Evolutionary conservation across 2,329 filamentous ascomycete genomes (phyloP).

Genomic region (Claviceps africana): DNA sequence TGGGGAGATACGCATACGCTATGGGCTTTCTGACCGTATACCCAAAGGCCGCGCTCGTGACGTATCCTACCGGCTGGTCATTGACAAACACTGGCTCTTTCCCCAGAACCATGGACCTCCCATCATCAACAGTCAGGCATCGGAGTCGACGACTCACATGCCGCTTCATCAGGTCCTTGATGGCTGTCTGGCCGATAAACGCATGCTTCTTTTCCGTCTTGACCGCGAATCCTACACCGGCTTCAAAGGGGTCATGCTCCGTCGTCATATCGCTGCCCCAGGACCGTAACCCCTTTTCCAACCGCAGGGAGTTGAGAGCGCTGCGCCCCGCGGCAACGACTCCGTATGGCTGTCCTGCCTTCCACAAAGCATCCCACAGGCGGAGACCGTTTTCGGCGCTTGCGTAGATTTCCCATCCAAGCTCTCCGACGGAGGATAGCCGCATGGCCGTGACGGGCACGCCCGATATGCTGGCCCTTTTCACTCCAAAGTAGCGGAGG

Average conservation of each 20-base stretch:
- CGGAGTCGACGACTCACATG: conserved; percentile 23
- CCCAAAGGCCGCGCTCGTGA: conserved; percentile 47
- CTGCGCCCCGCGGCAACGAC: conserved; percentile 43
- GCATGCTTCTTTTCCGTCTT: conserved; percentile 27
- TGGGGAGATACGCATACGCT: conserved; percentile 44
- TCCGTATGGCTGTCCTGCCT: conserved; percentile 39
- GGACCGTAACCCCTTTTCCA: conserved; percentile 45
- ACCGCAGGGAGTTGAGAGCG: conserved; percentile 42
- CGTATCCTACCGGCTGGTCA: conserved; percentile 36
- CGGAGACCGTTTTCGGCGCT: conserved; percentile 42
- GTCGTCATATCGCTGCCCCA: conserved; percentile 45
- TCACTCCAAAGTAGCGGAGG: conserved; percentile 36
- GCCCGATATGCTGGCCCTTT: conserved; percentile 33
- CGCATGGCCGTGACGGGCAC: conserved; percentile 42
- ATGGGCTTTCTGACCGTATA: conserved; percentile 45
- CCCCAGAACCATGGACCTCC: conserved; percentile 41
- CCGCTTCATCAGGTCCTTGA: conserved; percentile 27
- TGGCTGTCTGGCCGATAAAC: conserved; percentile 37
- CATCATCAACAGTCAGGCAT: conserved; percentile 42
- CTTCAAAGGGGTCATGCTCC: conserved; percentile 47
- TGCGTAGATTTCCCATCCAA: conserved; percentile 48
- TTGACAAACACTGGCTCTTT: conserved; percentile 46
- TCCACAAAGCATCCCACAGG: conserved; percentile 44
- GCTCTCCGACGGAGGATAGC: conserved; percentile 46
- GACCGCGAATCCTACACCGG: conserved; percentile 38